These are phyloP conservation scores for Fusarium sp. DNA, from an alignment of 2,329 filamentous ascomycete genomes.

Conservation along the genomic window DNA sequence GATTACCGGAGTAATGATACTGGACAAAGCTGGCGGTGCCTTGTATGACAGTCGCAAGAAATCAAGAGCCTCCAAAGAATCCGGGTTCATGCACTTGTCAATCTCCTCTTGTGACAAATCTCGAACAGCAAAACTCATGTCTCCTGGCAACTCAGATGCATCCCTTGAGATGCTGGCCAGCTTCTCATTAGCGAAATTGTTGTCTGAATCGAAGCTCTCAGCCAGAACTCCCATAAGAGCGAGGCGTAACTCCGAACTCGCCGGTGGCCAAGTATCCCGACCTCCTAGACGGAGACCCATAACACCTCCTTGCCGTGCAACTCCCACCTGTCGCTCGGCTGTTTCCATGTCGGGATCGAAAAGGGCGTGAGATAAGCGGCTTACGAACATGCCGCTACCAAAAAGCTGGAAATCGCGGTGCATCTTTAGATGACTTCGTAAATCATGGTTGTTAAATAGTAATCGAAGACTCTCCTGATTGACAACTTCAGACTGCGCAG, in stretches of 20 bases:
- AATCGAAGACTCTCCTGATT: slow-evolving; percentile 80
- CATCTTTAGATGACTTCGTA: slow-evolving; percentile 77
- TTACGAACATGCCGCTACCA: slow-evolving; percentile 85
- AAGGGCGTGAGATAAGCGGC: slow-evolving; percentile 81
- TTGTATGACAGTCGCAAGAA: slow-evolving; percentile 91
- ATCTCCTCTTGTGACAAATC: slow-evolving; percentile 83
- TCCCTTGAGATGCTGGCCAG: slow-evolving; percentile 47
- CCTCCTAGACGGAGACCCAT: slow-evolving; percentile 88
- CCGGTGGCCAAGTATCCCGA: slow-evolving; percentile 89
- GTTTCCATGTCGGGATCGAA: slow-evolving; percentile 86
- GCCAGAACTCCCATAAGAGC: slow-evolving; percentile 86
- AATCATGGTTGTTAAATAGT: slow-evolving; percentile 78
- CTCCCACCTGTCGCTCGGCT: slow-evolving; percentile 77
- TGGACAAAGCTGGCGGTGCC: slow-evolving; percentile 75
- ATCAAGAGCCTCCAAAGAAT: slow-evolving; percentile 88
- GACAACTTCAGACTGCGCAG: slow-evolving; percentile 79
- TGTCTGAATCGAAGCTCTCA: slow-evolving; percentile 71
- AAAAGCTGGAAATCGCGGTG: slow-evolving; percentile 86
- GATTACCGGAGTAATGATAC: slow-evolving; percentile 76
- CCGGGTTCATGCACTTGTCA: slow-evolving; percentile 82
- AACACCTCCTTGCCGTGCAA: slow-evolving; percentile 73
- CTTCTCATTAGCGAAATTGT: slow-evolving; percentile 32
- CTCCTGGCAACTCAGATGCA: slow-evolving; percentile 67
- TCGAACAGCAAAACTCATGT: slow-evolving; percentile 85
- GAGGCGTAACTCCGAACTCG: slow-evolving; percentile 90